Conservation (phyloP, 2,329 filamentous ascomycete species). For the Septoria linicola region DNA sequence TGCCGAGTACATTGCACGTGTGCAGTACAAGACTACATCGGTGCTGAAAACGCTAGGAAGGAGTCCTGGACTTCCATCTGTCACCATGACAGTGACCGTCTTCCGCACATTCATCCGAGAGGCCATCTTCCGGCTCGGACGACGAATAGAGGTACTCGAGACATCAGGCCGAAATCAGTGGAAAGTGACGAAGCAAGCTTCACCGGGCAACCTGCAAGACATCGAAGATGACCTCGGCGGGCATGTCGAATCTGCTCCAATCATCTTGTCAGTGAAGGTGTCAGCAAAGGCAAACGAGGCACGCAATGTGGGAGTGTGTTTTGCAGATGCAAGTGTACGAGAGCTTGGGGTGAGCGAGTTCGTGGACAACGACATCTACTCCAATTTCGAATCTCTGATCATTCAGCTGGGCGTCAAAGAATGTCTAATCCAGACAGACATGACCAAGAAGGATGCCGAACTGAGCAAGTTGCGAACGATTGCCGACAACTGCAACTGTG, state of each 20-base stretch:
- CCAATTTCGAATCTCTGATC: constrained; percentile 92
- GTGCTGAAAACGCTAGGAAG: constrained; percentile 87
- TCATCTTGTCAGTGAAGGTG: constrained; percentile 93
- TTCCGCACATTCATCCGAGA: constrained; percentile 95
- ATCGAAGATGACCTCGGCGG: constrained; percentile 92
- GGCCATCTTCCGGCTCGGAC: constrained; percentile 85
- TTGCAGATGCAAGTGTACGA: constrained; percentile 92
- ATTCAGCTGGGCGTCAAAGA: constrained; percentile 97
- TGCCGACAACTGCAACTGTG: constrained; percentile 87
- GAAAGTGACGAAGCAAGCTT: constrained; percentile 81
- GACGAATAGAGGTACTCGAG: constrained; percentile 86
- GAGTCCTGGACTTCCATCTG: constrained; percentile 81
- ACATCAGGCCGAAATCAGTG: constrained; percentile 80
- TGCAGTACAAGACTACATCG: constrained; percentile 93
- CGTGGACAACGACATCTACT: constrained; percentile 97
- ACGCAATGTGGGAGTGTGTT: constrained; percentile 88
- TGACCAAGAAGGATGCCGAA: constrained; percentile 80
- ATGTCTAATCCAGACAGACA: constrained; percentile 80
- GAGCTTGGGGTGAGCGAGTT: constrained; percentile 97
- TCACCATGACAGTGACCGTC: constrained; percentile 92
- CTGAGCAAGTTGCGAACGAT: constrained; percentile 83
- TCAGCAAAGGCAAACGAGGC: constrained; percentile 83
- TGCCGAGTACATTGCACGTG: constrained; percentile 78
- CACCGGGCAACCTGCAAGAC: constrained; percentile 92
- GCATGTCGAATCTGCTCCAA: constrained; percentile 83